phyloP scores from a whole-genome alignment of 1,284 basidiomycete genomes.

The Pseudozyma sp. region DNA sequence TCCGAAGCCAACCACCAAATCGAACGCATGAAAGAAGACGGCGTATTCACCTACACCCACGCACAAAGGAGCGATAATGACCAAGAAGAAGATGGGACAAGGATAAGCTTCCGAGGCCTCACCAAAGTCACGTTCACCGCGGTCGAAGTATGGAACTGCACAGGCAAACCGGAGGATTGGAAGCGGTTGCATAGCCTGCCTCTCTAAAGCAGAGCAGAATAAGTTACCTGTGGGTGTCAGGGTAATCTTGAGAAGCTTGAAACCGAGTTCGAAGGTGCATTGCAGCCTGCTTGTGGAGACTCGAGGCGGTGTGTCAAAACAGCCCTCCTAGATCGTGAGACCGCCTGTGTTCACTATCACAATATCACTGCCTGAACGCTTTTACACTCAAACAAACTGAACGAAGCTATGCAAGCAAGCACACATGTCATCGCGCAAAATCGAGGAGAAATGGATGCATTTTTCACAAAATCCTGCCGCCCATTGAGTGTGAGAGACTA shows the following conservation, averaged over 20 bases:
- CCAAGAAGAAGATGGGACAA: not conserved
- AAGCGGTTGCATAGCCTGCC: constrained; percentile 16
- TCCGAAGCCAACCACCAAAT: constrained; percentile 27
- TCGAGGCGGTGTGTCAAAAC: too few species aligned
- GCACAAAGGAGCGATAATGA: not conserved
- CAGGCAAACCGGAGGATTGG: constrained; percentile 27
- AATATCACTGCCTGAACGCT: not conserved
- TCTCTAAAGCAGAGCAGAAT: not conserved
- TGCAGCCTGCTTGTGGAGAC: too few species aligned
- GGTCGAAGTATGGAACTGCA: constrained; percentile 37
- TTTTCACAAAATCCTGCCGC: constrained; percentile 8
- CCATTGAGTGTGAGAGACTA: not conserved
- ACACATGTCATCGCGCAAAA: not conserved
- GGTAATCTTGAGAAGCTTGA: too few species aligned
- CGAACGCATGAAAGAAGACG: constrained; percentile 8
- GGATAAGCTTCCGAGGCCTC: constrained; percentile 10
- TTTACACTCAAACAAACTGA: not conserved
- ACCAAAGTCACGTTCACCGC: constrained; percentile 8
- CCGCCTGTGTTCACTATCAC: not conserved
- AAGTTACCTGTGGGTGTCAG: not conserved
- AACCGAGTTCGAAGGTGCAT: too few species aligned
- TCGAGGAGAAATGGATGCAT: constrained; percentile 9
- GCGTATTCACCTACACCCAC: not conserved
- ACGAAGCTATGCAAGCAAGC: not conserved
- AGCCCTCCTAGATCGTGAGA: not conserved